A percentile compares a stretch with the other conserved stretches of the same genome.
phyloP scores from a whole-genome alignment of 164 flowering plant genomes.

The Vitis rupestris region DNA sequence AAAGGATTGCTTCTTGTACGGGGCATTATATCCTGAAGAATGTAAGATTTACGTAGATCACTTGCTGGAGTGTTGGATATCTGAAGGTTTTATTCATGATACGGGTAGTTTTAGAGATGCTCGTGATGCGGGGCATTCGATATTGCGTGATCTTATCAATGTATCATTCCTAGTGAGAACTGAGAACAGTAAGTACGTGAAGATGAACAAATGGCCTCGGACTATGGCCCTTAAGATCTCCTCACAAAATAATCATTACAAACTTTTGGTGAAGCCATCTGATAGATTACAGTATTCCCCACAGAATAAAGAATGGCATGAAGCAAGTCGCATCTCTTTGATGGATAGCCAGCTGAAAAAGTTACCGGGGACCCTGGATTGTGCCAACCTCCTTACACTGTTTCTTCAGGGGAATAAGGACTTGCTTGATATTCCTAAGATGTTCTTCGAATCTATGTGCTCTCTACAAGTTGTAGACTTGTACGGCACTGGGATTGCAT shows the following conservation, averaged over 20 bases:
- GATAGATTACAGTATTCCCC: conserved; percentile 1
- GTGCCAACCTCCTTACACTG: conserved; percentile 17
- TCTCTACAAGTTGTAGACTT: conserved; percentile 26
- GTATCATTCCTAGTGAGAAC: conserved; percentile 18
- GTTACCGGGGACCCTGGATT: conserved; percentile 20
- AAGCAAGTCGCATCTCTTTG: conserved; percentile 18
- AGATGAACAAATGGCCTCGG: conserved; percentile 21
- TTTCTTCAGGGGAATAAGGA: conserved; percentile 16
- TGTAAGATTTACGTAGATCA: conserved; percentile 1
- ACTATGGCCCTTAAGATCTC: conserved; percentile 15
- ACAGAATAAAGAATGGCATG: conserved; percentile 13
- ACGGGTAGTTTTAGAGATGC: neutral
- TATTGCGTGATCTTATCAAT: conserved; percentile 13
- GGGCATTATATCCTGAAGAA: conserved; percentile 28
- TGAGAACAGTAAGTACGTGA: conserved; percentile 3
- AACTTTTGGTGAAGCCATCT: conserved; percentile 14
- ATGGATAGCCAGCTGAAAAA: conserved; percentile 5
- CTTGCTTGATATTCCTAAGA: conserved; percentile 8
- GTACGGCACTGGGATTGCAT: conserved; percentile 10
- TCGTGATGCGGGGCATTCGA: conserved; percentile 8
- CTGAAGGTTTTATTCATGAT: conserved; percentile 14
- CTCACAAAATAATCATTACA: neutral
- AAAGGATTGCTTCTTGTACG: conserved; percentile 18
- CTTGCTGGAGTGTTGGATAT: conserved; percentile 24
- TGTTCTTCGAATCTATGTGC: conserved; percentile 19